Conservation (phyloP, 768 basidiomycete species). For the Galerina marginata region DNA sequence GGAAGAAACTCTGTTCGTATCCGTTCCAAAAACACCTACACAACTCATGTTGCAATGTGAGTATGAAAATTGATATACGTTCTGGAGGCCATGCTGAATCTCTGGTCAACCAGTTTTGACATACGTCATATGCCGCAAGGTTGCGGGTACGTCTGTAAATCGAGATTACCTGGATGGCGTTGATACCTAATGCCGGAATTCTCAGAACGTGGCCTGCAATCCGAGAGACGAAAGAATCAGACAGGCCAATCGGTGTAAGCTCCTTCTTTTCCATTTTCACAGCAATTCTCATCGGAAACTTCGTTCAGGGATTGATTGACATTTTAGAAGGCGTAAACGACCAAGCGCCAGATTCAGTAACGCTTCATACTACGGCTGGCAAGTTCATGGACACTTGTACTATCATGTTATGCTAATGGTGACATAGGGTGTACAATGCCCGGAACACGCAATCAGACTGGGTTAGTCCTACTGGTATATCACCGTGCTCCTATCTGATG, state of each 20-base stretch:
- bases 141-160: constrained; percentile 42
- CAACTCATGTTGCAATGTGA: constrained; percentile 55
- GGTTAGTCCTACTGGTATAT: constrained; percentile 32
- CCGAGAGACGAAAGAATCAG: constrained; percentile 40
- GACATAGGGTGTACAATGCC: constrained; percentile 52
- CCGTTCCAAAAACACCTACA: constrained; percentile 52
- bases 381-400: constrained; percentile 9
- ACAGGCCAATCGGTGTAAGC: constrained; percentile 35
- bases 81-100: constrained; percentile 10
- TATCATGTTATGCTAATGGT: neutral
- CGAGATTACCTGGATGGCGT: no score
- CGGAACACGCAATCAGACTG: constrained; percentile 39
- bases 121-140: constrained; percentile 62
- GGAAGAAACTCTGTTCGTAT: constrained; percentile 61
- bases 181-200: neutral
- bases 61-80: constrained; percentile 19
- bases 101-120: constrained; percentile 38
- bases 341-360: constrained; percentile 51
- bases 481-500: neutral
- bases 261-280: neutral
- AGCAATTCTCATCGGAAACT: neutral
- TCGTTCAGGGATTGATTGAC: constrained; percentile 48
- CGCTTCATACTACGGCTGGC: constrained; percentile 61
- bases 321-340: constrained; percentile 67
- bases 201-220: constrained; percentile 54